These are phyloP conservation scores for Solanum pinnatisectum DNA, from an alignment of 257 asterid species.

Conservation along the genomic window DNA sequence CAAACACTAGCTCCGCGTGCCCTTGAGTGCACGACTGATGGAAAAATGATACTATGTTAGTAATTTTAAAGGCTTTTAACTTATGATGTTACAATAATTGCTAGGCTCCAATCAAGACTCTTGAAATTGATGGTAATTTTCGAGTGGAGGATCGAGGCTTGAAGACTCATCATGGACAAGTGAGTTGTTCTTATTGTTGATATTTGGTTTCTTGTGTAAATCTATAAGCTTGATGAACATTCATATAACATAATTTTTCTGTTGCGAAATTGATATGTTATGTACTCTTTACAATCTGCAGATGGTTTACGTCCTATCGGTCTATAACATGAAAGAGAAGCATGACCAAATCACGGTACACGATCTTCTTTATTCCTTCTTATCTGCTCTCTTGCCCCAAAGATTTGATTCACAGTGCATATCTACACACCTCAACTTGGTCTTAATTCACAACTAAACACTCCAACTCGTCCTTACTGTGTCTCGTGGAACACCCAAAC, in stretches of 20 bases:
- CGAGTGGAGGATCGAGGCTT: constrained; percentile 94
- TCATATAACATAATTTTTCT: neutral
- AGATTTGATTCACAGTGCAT: neutral
- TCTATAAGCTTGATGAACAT: neutral
- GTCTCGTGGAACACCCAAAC: neutral
- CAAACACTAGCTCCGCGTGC: neutral
- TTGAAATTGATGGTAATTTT: constrained; percentile 79
- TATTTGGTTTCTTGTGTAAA: neutral
- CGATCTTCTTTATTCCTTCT: constrained; percentile 1
- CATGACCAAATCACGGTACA: constrained; percentile 58
- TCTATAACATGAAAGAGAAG: constrained; percentile 79
- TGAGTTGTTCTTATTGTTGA: constrained; percentile 21
- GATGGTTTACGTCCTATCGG: constrained; percentile 87
- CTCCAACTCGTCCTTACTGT: neutral
- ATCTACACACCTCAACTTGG: neutral
- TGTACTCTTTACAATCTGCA: constrained; percentile 16
- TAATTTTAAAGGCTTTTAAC: neutral
- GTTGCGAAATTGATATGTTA: neutral
- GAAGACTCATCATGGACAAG: constrained; percentile 95
- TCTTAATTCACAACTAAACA: neutral
- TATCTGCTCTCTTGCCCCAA: neutral
- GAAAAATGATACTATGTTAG: neutral
- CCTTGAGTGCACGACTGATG: neutral
- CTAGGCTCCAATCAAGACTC: constrained; percentile 78
- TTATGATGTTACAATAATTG: constrained; percentile 1